Base-by-base conservation (phyloP, 225 moss, liverwort and hornwort genomes). In the Pleurozium schreberi region DNA sequence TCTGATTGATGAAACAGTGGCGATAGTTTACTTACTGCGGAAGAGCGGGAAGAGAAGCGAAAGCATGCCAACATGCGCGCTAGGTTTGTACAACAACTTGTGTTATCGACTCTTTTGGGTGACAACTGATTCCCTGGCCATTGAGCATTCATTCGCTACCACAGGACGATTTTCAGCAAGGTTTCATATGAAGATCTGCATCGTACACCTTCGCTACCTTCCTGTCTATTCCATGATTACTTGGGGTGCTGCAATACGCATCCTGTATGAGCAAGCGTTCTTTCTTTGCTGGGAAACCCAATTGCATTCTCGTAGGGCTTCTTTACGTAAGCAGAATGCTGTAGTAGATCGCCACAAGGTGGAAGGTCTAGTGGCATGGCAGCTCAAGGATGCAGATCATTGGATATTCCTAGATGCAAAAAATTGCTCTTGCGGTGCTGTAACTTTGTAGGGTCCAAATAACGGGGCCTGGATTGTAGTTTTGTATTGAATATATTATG, bases 21-120 rank as follows among this genome's bases (percentile, higher is more conserved):
- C 33, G 93, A 95, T 61, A 91, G 88, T 89, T 94, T 86, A 27
- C 92, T 95, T 50, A 95, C 93, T 50, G 93, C 88, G 63, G 94
- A 95, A 82, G 94, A 95, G 86, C 93, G 94, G 88, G 93, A 90
- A 83, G 93, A 95, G 90, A 94, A 93, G 90, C 89, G 90, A 89
- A 94, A 95, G 91, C 91, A 93, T 81, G 95, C 95, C 59, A 89
- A 90, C 60, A 80, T 93, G 86, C 95, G 95, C 74, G 91, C 95
- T 61, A 88, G 66, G 88, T 95, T 95, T 89, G 90, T 95, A 86
- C 95, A 95, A 93, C 94, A 95, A 83, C 93, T 95, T 76, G 93
- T 95, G 75, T 86, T 95, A 36, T 95, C 95, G 50, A 94, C 94
- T 47, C 92, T 95, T 45, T 73, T 95, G 75, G 93, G 94, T 85